phyloP scores from a whole-genome alignment of 495 filamentous ascomycete genomes.

The Cetradonia linearis region DNA sequence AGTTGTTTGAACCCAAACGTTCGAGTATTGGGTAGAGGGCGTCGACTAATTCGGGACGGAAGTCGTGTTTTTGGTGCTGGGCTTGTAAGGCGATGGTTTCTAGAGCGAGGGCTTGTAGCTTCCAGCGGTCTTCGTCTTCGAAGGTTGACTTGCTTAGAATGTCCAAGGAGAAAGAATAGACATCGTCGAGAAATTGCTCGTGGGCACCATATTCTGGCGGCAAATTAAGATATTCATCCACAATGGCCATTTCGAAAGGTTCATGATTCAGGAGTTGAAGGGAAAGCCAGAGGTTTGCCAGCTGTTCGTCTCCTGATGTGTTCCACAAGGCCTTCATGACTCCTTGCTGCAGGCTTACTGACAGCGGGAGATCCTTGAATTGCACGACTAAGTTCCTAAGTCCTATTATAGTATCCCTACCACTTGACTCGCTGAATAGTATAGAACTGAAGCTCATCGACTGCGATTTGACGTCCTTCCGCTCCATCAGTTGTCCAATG shows the following conservation, averaged over 20 bases:
- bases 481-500: constrained; percentile 8
- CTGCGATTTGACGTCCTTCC: constrained; percentile 18
- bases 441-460: constrained; percentile 46
- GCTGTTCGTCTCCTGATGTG: constrained; percentile 41
- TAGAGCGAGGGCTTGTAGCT: constrained; percentile 56
- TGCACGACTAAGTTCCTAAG: constrained; percentile 38
- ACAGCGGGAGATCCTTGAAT: constrained; percentile 27
- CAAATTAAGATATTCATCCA: constrained; percentile 57
- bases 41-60: constrained; percentile 80
- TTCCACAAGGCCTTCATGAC: constrained; percentile 50
- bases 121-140: constrained; percentile 54
- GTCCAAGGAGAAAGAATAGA: constrained; percentile 67
- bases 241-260: constrained; percentile 36
- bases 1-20: constrained; percentile 63
- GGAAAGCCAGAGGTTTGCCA: constrained; percentile 76
- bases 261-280: constrained; percentile 54
- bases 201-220: constrained; percentile 40
- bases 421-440: constrained; percentile 53
- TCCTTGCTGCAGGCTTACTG: constrained; percentile 37
- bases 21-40: constrained; percentile 83
- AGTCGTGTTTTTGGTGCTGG: constrained; percentile 52
- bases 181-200: constrained; percentile 55
- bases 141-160: constrained; percentile 43
- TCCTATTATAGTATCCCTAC: constrained; percentile 46
- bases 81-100: constrained; percentile 67